Evolutionary conservation across 1,139 yeast genomes (phyloP), one percentile per base, ranked within the genome.

Genomic region (Candida sp.): DNA sequence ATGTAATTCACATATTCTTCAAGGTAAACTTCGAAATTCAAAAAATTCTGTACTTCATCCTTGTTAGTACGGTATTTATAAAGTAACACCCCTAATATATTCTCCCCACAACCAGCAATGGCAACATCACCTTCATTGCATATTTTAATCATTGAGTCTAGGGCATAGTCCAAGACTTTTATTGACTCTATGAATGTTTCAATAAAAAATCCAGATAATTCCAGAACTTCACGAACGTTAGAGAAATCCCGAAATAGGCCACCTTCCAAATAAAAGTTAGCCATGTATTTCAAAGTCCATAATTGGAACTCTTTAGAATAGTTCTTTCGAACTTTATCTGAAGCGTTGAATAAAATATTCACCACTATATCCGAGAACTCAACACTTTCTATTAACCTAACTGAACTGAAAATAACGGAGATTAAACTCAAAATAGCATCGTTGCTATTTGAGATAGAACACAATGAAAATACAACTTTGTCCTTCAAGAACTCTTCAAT

Each of bases 231-330:
- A 36, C 45, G 29, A 5, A 33, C 43, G 3, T 42, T 37, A 5
- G 49, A 35, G 1, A 49, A 11, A 6, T 37, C 39, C 21, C 21
- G 21, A 32, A 32, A 22, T 6, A 33, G 6, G 3, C 30, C 54
- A 6, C 55, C 56, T 6, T 41, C 42, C 15, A 64, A 48, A 49
- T 74, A 78, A 45, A 56, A 73, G 2, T 58, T 49, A 0, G 81
- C 79, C 21, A 80, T 53, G 44, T 70, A 70, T 12, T 63, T 59
- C 0, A 75, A 73, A 40, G 70, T 60, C 77, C 82, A 79, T 1
- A 57, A 21, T 3, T 56, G 56, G 46, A 75, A 68, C 0, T 49
- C 48, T 4, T 42, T 41, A 1, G 63, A 49, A 3, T 45, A 52
- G 5, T 35, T 29, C 5, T 35, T 25, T 12, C 42, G 43, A 5